Percentiles rank a stretch among this genome's conserved stretches.
phyloP scores from a whole-genome alignment of 805 yeast species.

The Saccharomycopsis lassenensis region DNA sequence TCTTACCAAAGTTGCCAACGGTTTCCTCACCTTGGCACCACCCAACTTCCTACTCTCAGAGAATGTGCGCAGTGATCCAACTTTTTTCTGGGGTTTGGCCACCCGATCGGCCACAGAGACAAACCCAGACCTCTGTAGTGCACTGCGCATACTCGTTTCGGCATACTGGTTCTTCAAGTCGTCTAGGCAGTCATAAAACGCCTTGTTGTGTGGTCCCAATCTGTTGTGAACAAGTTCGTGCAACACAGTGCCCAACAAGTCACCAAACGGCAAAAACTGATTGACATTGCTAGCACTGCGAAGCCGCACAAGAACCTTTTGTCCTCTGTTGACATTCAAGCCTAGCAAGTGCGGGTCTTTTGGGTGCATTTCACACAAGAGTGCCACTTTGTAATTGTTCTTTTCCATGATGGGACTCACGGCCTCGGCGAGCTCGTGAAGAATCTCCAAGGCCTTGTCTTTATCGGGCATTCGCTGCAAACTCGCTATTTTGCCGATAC shows the following conservation, averaged over 20 bases:
- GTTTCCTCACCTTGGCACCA: conserved; percentile 10
- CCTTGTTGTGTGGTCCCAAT: conserved; percentile 69
- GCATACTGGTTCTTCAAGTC: conserved; percentile 42
- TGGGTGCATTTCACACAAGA: conserved; percentile 76
- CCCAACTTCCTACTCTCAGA: conserved; percentile 16
- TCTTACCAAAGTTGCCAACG: conserved; percentile 35
- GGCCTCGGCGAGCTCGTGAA: conserved; percentile 56
- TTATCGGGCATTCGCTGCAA: conserved; percentile 31
- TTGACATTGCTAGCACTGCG: conserved; percentile 37
- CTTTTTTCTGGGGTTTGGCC: no score
- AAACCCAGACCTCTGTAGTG: conserved; percentile 36
- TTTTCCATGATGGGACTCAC: conserved; percentile 75
- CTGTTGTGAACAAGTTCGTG: conserved; percentile 82
- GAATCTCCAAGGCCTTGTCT: conserved; percentile 44
- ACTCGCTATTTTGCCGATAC: no score
- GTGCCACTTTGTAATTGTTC: conserved; percentile 52
- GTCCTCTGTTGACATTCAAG: conserved; percentile 70
- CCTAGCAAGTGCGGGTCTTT: conserved; percentile 57
- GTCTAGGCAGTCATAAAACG: conserved; percentile 57
- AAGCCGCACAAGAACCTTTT: conserved; percentile 59
- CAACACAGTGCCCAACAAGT: conserved; percentile 69
- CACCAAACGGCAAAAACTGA: conserved; percentile 50
- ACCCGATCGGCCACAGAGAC: conserved; percentile 37
- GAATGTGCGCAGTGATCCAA: no score
- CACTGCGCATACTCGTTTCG: conserved; percentile 31